These are phyloP conservation scores for Dryas alaskensis DNA, from an alignment of 306 rosid genomes.

Conservation along the genomic window DNA sequence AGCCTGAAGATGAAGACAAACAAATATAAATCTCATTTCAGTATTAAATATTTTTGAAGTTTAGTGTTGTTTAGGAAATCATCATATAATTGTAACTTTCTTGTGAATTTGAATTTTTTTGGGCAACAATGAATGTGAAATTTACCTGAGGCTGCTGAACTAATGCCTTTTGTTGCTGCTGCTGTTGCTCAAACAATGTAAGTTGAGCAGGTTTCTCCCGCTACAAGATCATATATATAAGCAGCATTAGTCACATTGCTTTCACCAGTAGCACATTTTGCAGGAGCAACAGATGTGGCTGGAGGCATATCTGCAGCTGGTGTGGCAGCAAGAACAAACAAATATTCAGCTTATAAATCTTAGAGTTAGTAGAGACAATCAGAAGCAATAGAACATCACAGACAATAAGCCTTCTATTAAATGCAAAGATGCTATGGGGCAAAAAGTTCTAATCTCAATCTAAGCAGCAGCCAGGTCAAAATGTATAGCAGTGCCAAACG, in stretches of 20 bases:
- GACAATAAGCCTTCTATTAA: not conserved
- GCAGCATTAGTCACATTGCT: conserved; percentile 33
- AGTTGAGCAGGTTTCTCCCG: conserved; percentile 97
- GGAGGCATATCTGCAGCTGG: conserved; percentile 53
- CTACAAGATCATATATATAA: conserved; percentile 38
- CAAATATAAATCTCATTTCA: not conserved
- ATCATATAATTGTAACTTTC: not conserved
- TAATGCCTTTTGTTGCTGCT: conserved; percentile 57
- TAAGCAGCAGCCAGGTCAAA: not conserved
- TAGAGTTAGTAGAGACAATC: conserved; percentile 10
- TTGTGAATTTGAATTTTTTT: not conserved
- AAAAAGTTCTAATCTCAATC: not conserved
- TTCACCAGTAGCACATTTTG: conserved; percentile 70
- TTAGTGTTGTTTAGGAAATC: not conserved
- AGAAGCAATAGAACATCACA: conserved; percentile 3
- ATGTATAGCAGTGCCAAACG: not conserved
- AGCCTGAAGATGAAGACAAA: conserved; percentile 31
- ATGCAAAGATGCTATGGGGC: not conserved
- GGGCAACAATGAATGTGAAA: not conserved
- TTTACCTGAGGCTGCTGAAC: conserved; percentile 70
- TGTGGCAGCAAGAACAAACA: conserved; percentile 33
- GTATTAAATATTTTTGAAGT: too few species aligned
- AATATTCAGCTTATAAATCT: conserved; percentile 22
- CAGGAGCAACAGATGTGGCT: conserved; percentile 46
- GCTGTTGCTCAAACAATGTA: conserved; percentile 49